Conservation (phyloP, 371 early-diverging fungal species). For the Rhizopus sp. region DNA sequence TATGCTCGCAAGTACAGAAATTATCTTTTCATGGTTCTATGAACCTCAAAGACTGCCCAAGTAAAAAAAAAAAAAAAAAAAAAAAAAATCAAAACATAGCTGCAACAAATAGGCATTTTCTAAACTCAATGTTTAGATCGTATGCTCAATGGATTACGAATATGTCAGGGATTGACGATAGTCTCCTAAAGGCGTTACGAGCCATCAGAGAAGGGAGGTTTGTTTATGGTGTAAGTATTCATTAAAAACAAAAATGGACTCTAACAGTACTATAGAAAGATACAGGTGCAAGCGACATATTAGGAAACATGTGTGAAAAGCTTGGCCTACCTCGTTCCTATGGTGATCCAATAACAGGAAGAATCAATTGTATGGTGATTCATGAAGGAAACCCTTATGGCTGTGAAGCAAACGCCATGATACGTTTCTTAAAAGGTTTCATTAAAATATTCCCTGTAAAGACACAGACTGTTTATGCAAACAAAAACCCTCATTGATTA, state of each 20-base stretch:
- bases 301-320: slow-evolving; percentile 38
- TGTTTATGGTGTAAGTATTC: slow-evolving; percentile 48
- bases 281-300: slow-evolving; percentile 31
- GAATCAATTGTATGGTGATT: slow-evolving; percentile 45
- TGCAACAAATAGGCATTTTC: neutral
- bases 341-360: slow-evolving; percentile 42
- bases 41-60: slow-evolving; percentile 52
- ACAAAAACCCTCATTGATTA: neutral
- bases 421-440: slow-evolving; percentile 49
- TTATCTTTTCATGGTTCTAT: slow-evolving; percentile 69
- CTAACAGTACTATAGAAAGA: slow-evolving; percentile 30
- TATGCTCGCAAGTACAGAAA: slow-evolving; percentile 59
- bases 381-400: slow-evolving; percentile 48
- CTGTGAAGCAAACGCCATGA: slow-evolving; percentile 42
- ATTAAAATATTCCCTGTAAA: slow-evolving; percentile 46
- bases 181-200: slow-evolving; percentile 50
- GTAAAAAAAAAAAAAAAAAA: slow-evolving; percentile 31
- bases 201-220: slow-evolving; percentile 45
- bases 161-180: slow-evolving; percentile 63
- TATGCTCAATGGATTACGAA: slow-evolving; percentile 66
- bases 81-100: neutral
- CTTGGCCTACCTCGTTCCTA: slow-evolving; percentile 39
- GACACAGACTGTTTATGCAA: neutral
- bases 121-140: slow-evolving; percentile 26
- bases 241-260: neutral